Evolutionary conservation across 1,139 yeast genomes (phyloP).

Genomic region (Suhomyces choctaworum): DNA sequence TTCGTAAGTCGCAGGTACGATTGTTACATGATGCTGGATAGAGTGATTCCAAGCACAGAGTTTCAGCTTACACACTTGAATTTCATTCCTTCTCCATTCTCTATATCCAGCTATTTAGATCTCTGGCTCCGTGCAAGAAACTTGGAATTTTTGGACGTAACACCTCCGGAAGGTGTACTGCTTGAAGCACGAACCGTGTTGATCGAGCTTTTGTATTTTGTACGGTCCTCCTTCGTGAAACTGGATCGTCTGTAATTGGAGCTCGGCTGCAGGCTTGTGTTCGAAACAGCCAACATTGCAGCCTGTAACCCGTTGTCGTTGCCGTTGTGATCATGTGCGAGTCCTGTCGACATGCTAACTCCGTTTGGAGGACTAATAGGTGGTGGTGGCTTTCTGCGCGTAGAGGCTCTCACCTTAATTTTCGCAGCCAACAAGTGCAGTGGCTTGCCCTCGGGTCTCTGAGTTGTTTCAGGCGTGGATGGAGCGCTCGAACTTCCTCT

Average conservation of each 20-base stretch:
- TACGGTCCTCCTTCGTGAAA: conserved; percentile 33
- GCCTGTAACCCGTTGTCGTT: conserved; percentile 32
- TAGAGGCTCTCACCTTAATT: conserved; percentile 14
- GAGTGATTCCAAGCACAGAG: too few species aligned
- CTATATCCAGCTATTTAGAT: conserved; percentile 34
- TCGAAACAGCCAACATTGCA: conserved; percentile 49
- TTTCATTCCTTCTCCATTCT: not conserved
- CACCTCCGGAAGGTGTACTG: conserved; percentile 14
- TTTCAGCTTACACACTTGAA: too few species aligned
- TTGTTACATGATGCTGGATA: not conserved
- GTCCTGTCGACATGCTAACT: conserved; percentile 39
- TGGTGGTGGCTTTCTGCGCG: conserved; percentile 42
- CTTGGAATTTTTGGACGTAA: conserved; percentile 46
- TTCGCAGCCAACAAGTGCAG: conserved; percentile 17
- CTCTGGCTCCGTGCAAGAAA: conserved; percentile 45
- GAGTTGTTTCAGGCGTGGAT: conserved; percentile 5
- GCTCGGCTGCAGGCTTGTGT: conserved; percentile 27
- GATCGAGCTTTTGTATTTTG: conserved; percentile 8
- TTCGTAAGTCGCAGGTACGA: not conserved
- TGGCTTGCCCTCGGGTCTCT: conserved; percentile 7
- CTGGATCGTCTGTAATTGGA: conserved; percentile 33
- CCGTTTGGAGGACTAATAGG: conserved; percentile 25
- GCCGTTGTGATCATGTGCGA: conserved; percentile 18
- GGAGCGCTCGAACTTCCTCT: conserved; percentile 4
- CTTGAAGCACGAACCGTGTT: conserved; percentile 5